Evolutionary conservation across 805 yeast species (phyloP), one percentile per base, ranked within the genome.

Genomic region (baker's yeast (Saccharomyces cerevisiae)): DNA sequence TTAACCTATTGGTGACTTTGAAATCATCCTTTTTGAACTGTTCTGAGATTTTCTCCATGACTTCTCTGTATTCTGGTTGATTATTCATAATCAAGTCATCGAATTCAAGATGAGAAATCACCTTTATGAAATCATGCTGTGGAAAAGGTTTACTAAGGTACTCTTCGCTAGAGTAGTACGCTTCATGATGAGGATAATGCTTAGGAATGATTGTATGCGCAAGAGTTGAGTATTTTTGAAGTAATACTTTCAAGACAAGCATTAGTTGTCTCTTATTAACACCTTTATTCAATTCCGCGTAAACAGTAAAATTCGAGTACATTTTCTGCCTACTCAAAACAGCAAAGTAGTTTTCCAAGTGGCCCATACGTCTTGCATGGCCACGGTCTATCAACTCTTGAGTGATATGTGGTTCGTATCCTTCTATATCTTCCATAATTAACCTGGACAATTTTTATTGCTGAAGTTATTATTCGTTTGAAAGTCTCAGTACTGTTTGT

Each of bases 321-420:
- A 66, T 30, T 4, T 57, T 55, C 51, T 64, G 67, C 50, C 69
- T 61, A 48, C 58, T 63, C 24, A 58, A 30, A 13, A 61, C 21
- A 1, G 65, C 68, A 52, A 67, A 65, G 53, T 59, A 60, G 50
- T 62, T 59, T 52, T 67, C 69, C 30, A 66, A 31, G 49, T 59
- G 61, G 10, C 68, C 70, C 61, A 65, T 55, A 17, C 63, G 61
- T 54, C 70, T 60, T 2, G 66, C 67, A 59, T 67, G 70, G 22
- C 69, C 69, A 29, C 57, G 53, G 14, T 56, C 57, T 13, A 59
- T 51, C 51, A 58, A 47, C 28, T 56, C 54, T 30, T 51, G 43
- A n/a, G 57, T 53, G 27, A 56, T 36, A 22, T 29, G 50, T 17
- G 59, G 55, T 31, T 36, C 46, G 29, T 51, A 56, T 13, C 29